Evolutionary conservation across 2,329 filamentous ascomycete species (phyloP), one percentile per base, ranked within the genome.

Genomic region (Fusarium caatingaense): DNA sequence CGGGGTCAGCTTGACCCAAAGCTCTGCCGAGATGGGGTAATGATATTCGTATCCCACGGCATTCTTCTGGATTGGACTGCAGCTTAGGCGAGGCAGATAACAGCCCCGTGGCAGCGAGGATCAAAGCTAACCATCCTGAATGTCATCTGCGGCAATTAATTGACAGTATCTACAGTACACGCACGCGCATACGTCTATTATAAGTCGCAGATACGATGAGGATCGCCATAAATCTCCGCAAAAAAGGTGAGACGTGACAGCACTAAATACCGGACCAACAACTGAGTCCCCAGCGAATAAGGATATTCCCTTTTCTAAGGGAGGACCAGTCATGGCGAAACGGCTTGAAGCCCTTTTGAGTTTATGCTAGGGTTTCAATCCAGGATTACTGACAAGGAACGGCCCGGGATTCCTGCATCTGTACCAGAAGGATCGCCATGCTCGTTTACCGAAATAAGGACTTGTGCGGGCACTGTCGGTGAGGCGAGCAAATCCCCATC

Each of bases 381-480:
- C 30, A 60, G 32, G 23, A 42, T 50, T 28, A 13, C 32, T 60
- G 34, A 66, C 47, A 66, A 66, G 63, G 63, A 66, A 60, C 63
- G 63, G 63, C 54, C 54, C 61, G 61, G 61, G 28, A 18, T 32
- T 42, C 47, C 34, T 44, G 11, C 16, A 27, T 41, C 58, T 42
- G 21, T 5, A 28, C 25, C 34, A n/a, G 27, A 23, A 41, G 28
- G 63, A 55, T 60, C 42, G 37, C n/a, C 60, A 28, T 20, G 27
- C 16, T 23, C 21, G 18, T 20, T 41, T 41, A 51, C 46, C 34
- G 20, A 45, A 42, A n/a, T 42, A 37, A 41, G 23, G 20, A 53
- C 18, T 8, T 20, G 21, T 25, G 40, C 23, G 32, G 45, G 37
- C 45, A 54, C 60, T 59, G 45, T 45, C 10, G 16, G 40, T 46